Evolutionary conservation across 2,329 filamentous ascomycete species (phyloP), one percentile per base, ranked within the genome.

Genomic region (Shiraia sp.): DNA sequence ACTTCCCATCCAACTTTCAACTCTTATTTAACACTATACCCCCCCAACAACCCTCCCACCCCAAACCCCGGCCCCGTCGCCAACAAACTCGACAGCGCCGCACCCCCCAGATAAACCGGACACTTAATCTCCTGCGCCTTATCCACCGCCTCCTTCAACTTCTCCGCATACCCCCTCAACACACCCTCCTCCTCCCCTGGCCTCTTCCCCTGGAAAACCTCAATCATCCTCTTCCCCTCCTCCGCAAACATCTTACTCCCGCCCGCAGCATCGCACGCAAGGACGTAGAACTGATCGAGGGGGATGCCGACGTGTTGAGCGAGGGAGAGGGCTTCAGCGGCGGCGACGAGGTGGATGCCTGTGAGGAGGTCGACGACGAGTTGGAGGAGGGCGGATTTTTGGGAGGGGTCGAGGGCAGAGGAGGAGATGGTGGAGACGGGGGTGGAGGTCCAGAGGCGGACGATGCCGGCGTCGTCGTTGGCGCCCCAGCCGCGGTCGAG

Each of bases 401-500:
- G 64, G n/a, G n/a, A n/a, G n/a, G n/a, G n/a, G 12, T 65, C 59
- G 25, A 53, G 45, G 7, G 49, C 46, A 0, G 61, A 57, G 12
- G 62, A 41, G 1, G 36, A 47, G 32, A 69, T 63, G 44, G 43
- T 57, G 6, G 59, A 49, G 10, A 78, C 68, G 1, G 75, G 68
- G 0, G 70, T 63, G 0, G 61, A 43, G 0, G 59, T 66, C 65
- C 81, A 82, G 35, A 81, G 71, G 37, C 78, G 77, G 12, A 82
- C 77, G 53, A 81, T 70, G 10, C 76, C 74, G 2, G 79, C 77
- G 49, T 82, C 79, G 50, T 82, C 79, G 36, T 79, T 70, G 10
- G 72, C 59, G 0, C 77, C 73, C 49, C 73, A 82, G 8, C 83
- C 85, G 28, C 79, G 77, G 16, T 78, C 72, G 6, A 86, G 65